These are phyloP conservation scores for Heracleum sosnowskyi DNA, from an alignment of 129 eudicot species.

Conservation along the genomic window DNA sequence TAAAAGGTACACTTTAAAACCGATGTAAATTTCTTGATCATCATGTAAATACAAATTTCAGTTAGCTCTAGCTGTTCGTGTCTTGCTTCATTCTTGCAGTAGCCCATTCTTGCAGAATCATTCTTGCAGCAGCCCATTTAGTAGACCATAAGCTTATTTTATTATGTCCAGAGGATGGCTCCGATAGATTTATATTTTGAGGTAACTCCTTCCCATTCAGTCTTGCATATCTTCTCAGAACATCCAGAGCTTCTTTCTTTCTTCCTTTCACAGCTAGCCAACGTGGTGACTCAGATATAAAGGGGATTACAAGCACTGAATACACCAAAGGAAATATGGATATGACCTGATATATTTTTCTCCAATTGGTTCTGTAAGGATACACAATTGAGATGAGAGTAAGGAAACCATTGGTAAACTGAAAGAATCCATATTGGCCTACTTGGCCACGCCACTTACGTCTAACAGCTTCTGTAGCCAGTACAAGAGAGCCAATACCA, in stretches of 20 bases:
- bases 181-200: too few species aligned
- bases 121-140: too few species aligned
- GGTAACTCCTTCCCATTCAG: too few species aligned
- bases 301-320: constrained; percentile 20
- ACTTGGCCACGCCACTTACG: constrained; percentile 40
- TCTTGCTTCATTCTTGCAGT: too few species aligned
- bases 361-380: constrained; percentile 30
- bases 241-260: constrained; percentile 22
- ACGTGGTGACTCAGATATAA: constrained; percentile 34
- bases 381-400: constrained; percentile 33
- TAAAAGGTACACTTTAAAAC: too few species aligned
- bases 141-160: too few species aligned
- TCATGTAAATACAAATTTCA: too few species aligned
- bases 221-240: not conserved
- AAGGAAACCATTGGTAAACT: constrained; percentile 36
- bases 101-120: too few species aligned
- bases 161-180: too few species aligned
- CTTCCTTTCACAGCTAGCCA: constrained; percentile 37
- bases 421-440: constrained; percentile 36
- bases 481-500: constrained; percentile 34
- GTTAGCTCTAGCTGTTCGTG: too few species aligned
- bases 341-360: constrained; percentile 21
- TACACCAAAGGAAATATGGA: constrained; percentile 25
- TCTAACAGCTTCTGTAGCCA: constrained; percentile 36
- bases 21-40: too few species aligned